Percentiles rank a stretch among this genome's conserved stretches.
Evolutionary conservation across 73 alveolate species (phyloP).

Genomic region (Strombidium stylifer): DNA sequence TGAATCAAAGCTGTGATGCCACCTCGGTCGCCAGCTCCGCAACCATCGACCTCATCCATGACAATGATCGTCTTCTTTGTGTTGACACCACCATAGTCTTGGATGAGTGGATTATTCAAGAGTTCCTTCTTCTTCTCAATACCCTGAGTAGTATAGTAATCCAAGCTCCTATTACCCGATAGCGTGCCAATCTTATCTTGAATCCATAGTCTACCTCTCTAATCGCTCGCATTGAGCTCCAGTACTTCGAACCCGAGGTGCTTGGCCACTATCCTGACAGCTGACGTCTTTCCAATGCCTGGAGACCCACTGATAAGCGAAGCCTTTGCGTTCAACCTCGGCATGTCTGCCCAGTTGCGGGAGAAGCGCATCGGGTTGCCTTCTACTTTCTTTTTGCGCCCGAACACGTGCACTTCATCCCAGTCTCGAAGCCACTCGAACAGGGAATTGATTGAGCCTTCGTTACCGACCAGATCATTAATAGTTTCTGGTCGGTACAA

Average conservation of each 20-base stretch:
- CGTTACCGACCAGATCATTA: conserved; percentile 89
- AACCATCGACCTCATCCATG: conserved; percentile 99
- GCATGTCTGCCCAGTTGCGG: conserved; percentile 59
- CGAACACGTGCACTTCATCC: conserved; percentile 86
- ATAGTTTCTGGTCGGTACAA: conserved; percentile 85
- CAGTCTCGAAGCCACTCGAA: conserved; percentile 96
- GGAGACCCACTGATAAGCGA: conserved; percentile 99
- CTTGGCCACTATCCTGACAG: conserved; percentile 89
- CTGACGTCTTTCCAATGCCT: conserved; percentile 99
- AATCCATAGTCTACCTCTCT: conserved; percentile 89
- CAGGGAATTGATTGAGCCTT: conserved; percentile 76
- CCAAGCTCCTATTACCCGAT: conserved; percentile 46
- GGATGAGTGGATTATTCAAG: neutral
- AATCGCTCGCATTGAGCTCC: conserved; percentile 98
- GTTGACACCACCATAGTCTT: conserved; percentile 53
- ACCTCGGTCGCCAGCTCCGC: conserved; percentile 98
- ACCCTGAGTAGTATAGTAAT: conserved; percentile 29
- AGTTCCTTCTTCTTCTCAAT: conserved; percentile 12
- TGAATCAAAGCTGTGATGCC: conserved; percentile 92
- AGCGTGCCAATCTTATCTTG: conserved; percentile 64
- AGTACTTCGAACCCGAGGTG: conserved; percentile 85
- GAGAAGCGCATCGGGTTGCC: conserved; percentile 59
- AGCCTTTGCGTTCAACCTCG: conserved; percentile 96
- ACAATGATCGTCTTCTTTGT: conserved; percentile 84
- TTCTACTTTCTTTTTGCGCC: conserved; percentile 82